Evolutionary conservation across 2,329 filamentous ascomycete genomes (phyloP).

Genomic region (Teratosphaeria viscida): DNA sequence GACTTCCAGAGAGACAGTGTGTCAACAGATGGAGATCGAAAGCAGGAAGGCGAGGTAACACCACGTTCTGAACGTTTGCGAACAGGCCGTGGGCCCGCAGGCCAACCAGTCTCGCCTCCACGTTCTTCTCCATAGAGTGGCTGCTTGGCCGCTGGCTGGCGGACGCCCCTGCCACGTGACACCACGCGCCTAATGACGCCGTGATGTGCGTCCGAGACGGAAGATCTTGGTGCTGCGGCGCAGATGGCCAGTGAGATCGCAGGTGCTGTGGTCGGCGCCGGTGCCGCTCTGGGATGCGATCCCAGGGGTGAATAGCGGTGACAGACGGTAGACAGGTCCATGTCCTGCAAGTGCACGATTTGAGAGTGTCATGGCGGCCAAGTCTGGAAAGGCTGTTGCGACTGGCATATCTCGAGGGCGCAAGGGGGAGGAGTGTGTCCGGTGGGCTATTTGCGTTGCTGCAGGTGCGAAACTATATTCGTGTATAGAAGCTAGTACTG

Average conservation of each 20-base stretch:
- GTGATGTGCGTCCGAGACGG: conserved; percentile 5
- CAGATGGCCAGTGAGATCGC: conserved; percentile 13
- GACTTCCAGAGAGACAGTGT: conserved; percentile 3
- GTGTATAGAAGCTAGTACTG: neutral
- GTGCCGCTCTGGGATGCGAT: conserved; percentile 8
- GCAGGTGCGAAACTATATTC: neutral
- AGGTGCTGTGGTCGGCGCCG: conserved; percentile 4
- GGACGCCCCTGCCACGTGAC: conserved; percentile 16
- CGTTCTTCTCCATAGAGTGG: neutral
- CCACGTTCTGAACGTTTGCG: neutral
- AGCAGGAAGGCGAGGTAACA: neutral
- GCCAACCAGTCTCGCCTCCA: neutral
- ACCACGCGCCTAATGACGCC: conserved; percentile 7
- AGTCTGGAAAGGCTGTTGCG: neutral
- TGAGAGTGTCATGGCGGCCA: neutral
- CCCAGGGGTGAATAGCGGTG: conserved; percentile 13
- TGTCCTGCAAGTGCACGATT: conserved; percentile 1
- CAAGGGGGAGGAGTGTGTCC: neutral
- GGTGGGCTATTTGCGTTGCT: neutral
- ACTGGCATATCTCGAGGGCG: neutral
- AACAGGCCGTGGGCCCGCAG: neutral
- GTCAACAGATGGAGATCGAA: conserved; percentile 3
- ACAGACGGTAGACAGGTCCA: conserved; percentile 18
- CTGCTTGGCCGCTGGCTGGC: neutral
- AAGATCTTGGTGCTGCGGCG: conserved; percentile 14